Evolutionary conservation across 2,329 filamentous ascomycete genomes (phyloP), one percentile per base, ranked within the genome.

Genomic region (Blastomyces silverae): DNA sequence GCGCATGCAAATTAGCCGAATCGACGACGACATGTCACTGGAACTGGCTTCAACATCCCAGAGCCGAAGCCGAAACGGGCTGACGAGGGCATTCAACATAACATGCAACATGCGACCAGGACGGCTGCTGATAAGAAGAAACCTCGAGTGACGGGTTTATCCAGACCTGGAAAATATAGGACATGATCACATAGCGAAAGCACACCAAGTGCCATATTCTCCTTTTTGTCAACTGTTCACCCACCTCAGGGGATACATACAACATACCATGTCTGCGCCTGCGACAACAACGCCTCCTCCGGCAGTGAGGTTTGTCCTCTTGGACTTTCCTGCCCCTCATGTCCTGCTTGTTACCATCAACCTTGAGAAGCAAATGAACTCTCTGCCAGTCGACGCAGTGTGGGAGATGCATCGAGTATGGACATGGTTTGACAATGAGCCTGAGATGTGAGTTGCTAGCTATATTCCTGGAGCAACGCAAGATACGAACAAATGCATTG

Each of bases 281-380:
- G 64, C 62, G 15, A 62, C 65, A 53, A 60, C 66, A 42, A 66
- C 67, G 6, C 56, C 59, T 4, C 67, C 64, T 10, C 67, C 67
- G 8, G 50, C 59, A 11, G 64, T 67, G 60, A 67, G n/a, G 25
- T 66, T 52, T 37, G 64, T 67, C 42, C 60, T 59, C 46, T 62
- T 68, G 15, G 64, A 65, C 15, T 80, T 77, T 42, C 79, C 79
- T 15, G 73, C 78, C 42, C 75, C 77, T 6, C 74, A 76, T 8
- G 71, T 81, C 69, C 71, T 81, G 62, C 73, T 82, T 67, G 75
- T 82, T 67, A 78, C 79, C 65, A 76, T 80, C 65, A 75, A 77
- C 62, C 72, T 78, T 17, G 71, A 73, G 44, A 71, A 74, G 44
- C 71, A 74, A 57, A 75, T 78, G 67, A 80, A 80, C 69, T 77